Conservation (phyloP, 2,329 filamentous ascomycete genomes). For the Cephalotrichum gorgonifer region DNA sequence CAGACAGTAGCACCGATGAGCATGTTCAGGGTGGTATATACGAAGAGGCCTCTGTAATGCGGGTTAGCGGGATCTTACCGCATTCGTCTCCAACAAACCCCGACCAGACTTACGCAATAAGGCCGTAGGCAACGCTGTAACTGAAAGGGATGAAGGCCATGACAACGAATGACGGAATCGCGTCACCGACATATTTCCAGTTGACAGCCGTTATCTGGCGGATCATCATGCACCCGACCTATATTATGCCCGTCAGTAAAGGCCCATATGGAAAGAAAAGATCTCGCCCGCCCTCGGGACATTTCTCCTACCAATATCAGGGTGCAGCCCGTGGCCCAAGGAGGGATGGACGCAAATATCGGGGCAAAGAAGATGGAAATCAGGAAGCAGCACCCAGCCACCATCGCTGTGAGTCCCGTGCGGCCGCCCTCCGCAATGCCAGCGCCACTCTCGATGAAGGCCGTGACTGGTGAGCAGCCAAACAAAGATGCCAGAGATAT, state of each 20-base stretch:
- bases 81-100: background rate
- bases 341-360: constrained; percentile 80
- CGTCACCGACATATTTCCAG: constrained; percentile 67
- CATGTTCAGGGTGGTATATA: constrained; percentile 38
- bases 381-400: constrained; percentile 74
- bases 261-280: background rate
- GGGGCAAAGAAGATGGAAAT: constrained; percentile 82
- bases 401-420: constrained; percentile 74
- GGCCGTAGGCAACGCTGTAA: constrained; percentile 68
- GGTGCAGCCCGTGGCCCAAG: constrained; percentile 74
- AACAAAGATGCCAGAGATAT: constrained; percentile 74
- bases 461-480: constrained; percentile 71
- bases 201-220: constrained; percentile 65
- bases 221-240: constrained; percentile 71
- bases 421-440: constrained; percentile 81
- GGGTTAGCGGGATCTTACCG: constrained; percentile 2
- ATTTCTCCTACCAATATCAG: constrained; percentile 48
- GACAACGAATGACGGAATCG: constrained; percentile 65
- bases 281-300: background rate
- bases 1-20: constrained; percentile 34
- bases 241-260: background rate
- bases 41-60: constrained; percentile 37
- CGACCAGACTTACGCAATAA: constrained; percentile 57
- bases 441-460: constrained; percentile 81
- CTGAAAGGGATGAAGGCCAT: constrained; percentile 68